These are phyloP conservation scores for Aspergillus chevalieri DNA, from an alignment of 2,329 filamentous ascomycete genomes.

Conservation along the genomic window DNA sequence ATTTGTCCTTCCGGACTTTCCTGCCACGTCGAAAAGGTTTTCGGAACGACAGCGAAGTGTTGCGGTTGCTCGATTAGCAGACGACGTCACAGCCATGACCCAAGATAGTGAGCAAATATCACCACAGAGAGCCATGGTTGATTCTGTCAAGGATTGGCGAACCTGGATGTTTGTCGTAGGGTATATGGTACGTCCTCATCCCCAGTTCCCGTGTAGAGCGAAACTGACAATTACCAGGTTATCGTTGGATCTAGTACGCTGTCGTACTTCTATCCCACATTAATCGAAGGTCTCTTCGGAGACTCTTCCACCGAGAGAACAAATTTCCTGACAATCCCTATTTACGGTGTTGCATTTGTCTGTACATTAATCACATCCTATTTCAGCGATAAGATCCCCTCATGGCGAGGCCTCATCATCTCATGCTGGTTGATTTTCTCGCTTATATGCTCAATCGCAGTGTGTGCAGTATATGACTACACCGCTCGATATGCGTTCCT, in stretches of 20 bases:
- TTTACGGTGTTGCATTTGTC: slow-evolving; percentile 50
- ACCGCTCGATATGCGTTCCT: slow-evolving; percentile 50
- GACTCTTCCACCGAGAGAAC: slow-evolving; percentile 19
- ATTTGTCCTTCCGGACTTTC: slow-evolving; percentile 48
- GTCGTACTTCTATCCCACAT: slow-evolving; percentile 27
- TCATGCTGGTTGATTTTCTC: slow-evolving; percentile 42
- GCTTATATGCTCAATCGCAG: slow-evolving; percentile 34
- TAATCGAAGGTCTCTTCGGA: slow-evolving; percentile 20
- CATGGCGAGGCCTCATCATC: slow-evolving; percentile 46
- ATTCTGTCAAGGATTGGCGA: slow-evolving; percentile 22
- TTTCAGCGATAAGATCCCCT: slow-evolving; percentile 43
- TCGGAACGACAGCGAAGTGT: slow-evolving; percentile 20
- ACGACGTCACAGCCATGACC: slow-evolving; percentile 13
- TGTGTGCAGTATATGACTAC: slow-evolving; percentile 45
- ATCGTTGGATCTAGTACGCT: slow-evolving; percentile 34
- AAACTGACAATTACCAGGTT: slow-evolving; percentile 7
- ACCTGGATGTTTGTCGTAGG: slow-evolving; percentile 38
- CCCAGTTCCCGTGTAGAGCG: background rate
- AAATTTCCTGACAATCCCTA: slow-evolving; percentile 38
- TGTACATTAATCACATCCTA: slow-evolving; percentile 43
- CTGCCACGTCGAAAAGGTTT: slow-evolving; percentile 41
- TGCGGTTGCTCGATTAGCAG: slow-evolving; percentile 17
- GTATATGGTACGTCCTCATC: slow-evolving; percentile 30
- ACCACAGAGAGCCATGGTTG: slow-evolving; percentile 13
- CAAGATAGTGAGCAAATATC: slow-evolving; percentile 10